Base-by-base conservation (phyloP, 2,329 filamentous ascomycete genomes). In the Diaporthe sp. region DNA sequence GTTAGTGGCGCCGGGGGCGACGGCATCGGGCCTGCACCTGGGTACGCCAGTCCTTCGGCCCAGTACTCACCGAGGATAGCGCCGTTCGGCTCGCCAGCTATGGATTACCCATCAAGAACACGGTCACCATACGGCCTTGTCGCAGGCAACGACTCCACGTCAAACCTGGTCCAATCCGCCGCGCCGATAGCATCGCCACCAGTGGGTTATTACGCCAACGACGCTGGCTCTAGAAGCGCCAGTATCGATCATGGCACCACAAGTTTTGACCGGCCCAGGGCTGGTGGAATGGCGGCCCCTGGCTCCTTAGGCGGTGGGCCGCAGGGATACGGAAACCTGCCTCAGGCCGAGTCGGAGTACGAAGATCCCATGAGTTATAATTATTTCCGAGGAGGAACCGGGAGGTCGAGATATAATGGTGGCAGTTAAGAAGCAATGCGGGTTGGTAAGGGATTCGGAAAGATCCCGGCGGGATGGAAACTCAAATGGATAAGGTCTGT, bases 311-410 rank as follows among this genome's bases (percentile, higher is more conserved):
- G 89, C 25, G 89, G 89, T 70, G 90, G 90, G 3, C 88, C 89
- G 1, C 83, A 86, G 68, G 90, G 91, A 0, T 92, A 92, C 79
- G 91, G 89, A 19, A 87, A 87, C 35, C 80, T 92, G 71, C 87
- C 90, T 0, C 90, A 92, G 79, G 81, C 83, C 53, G 89, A 91
- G 72, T 82, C 84, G 12, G 80, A 81, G 13, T 79, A 78, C 22
- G 80, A 79, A 27, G 87, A 89, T 55, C 87, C 88, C 12, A 81
- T 84, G 77, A 84, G 86, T 75, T 91, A 91, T 77, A 89, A 91
- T 79, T 91, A 91, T 77, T 91, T 91, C 80, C 85, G 89, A 37
- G 83, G 85, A 5, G 83, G 80, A 27, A 56, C 63, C 32, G 63
- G 56, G 4, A 55, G 47, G 61, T 61, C 51, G n/a, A 68, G 68